phyloP scores from a whole-genome alignment of 495 filamentous ascomycete species.

The Penicillium ucsense region DNA sequence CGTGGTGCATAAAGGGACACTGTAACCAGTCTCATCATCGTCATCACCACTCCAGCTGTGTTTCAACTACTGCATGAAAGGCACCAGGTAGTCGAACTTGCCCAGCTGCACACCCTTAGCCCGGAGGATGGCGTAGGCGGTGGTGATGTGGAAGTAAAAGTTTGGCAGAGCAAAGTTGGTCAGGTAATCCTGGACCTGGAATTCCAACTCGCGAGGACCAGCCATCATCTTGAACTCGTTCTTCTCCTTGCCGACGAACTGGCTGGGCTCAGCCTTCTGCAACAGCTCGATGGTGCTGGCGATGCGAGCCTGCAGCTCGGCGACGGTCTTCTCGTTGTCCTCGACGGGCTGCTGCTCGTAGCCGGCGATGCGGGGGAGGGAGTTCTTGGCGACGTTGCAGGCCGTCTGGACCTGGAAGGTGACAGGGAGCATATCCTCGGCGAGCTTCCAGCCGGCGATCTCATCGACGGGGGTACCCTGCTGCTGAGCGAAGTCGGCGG shows the following conservation, averaged over 20 bases:
- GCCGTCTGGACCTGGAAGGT: slow-evolving; percentile 1
- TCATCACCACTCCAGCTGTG: no score
- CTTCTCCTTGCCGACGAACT: not conserved
- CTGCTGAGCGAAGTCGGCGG: slow-evolving; percentile 8
- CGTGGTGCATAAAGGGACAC: no score
- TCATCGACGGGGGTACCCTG: slow-evolving; percentile 6
- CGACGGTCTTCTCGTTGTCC: not conserved
- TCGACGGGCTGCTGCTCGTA: not conserved
- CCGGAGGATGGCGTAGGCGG: not conserved
- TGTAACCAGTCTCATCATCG: no score
- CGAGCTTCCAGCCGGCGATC: slow-evolving; percentile 4
- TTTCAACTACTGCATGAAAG: not conserved
- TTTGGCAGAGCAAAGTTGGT: not conserved
- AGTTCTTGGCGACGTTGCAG: not conserved
- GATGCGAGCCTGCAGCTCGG: not conserved
- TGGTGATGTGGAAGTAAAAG: not conserved
- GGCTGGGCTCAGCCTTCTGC: not conserved
- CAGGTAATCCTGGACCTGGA: not conserved
- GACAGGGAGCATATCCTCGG: slow-evolving; percentile 3
- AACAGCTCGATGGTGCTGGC: not conserved
- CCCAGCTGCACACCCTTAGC: not conserved
- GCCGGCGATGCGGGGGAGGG: not conserved
- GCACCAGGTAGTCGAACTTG: not conserved
- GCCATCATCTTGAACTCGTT: not conserved
- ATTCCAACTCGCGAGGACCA: not conserved